phyloP scores from a whole-genome alignment of 208 protist species.

The Strigomonas galati region DNA sequence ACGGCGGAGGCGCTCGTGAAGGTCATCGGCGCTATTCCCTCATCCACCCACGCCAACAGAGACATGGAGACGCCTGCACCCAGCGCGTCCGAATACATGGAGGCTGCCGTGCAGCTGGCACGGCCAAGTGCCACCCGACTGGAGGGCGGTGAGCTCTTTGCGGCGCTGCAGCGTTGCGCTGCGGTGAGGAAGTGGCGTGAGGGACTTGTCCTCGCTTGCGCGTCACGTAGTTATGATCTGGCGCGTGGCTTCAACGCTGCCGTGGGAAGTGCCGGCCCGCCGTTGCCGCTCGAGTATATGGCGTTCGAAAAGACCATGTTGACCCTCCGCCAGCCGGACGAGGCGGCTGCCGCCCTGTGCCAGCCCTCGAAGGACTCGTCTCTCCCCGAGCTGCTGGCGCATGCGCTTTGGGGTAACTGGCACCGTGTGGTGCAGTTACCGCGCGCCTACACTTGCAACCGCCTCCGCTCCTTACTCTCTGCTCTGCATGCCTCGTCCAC shows the following conservation, averaged over 20 bases:
- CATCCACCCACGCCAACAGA: no score
- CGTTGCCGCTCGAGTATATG: not conserved
- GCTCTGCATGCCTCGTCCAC: no score
- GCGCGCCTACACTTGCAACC: not conserved
- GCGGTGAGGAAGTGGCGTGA: conserved; percentile 23
- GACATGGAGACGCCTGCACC: no score
- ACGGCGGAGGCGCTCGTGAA: no score
- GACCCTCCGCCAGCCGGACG: not conserved
- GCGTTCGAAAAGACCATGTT: not conserved
- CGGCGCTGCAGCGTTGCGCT: conserved; percentile 31
- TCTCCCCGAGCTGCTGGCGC: conserved; percentile 36
- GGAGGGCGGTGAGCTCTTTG: conserved; percentile 18
- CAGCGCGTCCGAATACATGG: no score
- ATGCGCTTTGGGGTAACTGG: conserved; percentile 39
- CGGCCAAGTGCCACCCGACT: no score
- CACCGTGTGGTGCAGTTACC: not conserved
- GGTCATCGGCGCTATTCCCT: no score
- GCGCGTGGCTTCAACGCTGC: conserved; percentile 15
- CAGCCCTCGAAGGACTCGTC: not conserved
- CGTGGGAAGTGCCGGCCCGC: not conserved
- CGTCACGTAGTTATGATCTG: conserved; percentile 31
- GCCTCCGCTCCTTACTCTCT: no score
- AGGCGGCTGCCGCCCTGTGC: not conserved
- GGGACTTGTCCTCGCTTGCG: conserved; percentile 27
- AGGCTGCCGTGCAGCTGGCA: no score